phyloP scores from a whole-genome alignment of 106 monocot species.

The Dioscorea alata region DNA sequence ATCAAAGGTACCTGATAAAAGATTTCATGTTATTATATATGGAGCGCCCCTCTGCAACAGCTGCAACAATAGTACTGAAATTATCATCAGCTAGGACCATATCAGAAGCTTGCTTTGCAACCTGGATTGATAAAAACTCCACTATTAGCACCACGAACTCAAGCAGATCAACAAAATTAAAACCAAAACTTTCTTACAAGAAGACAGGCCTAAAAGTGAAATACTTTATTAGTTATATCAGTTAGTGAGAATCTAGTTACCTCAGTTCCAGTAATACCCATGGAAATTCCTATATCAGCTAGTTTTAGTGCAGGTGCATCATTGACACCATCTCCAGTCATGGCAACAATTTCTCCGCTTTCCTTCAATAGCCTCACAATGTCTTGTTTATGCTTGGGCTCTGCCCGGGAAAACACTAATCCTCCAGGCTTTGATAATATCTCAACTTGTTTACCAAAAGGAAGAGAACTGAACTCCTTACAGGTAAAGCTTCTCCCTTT shows the following conservation, averaged over 20 bases:
- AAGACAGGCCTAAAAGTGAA: neutral
- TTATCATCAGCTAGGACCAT: conserved; percentile 64
- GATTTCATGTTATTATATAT: conserved; percentile 92
- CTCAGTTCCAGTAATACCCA: conserved; percentile 74
- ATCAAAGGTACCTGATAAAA: conserved; percentile 57
- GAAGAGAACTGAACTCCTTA: conserved; percentile 44
- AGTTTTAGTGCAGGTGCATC: conserved; percentile 73
- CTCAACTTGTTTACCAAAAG: conserved; percentile 20
- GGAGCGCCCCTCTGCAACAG: conserved; percentile 54
- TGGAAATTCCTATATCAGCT: conserved; percentile 65
- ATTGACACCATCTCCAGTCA: conserved; percentile 77
- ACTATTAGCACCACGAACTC: neutral
- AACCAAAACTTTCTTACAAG: neutral
- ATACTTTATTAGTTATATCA: neutral
- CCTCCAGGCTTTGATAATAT: conserved; percentile 35
- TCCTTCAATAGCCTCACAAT: conserved; percentile 61
- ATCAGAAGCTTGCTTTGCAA: conserved; percentile 65
- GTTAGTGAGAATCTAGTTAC: conserved; percentile 6
- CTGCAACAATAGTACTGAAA: conserved; percentile 61
- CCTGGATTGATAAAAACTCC: conserved; percentile 12
- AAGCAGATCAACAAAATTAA: neutral
- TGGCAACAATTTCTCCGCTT: conserved; percentile 68
- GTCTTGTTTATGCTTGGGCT: conserved; percentile 67
- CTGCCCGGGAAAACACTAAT: conserved; percentile 56
- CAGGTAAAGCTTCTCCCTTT: conserved; percentile 54